These are phyloP conservation scores for Beta macrorhiza DNA, from an alignment of 179 eudicot species.

Conservation along the genomic window DNA sequence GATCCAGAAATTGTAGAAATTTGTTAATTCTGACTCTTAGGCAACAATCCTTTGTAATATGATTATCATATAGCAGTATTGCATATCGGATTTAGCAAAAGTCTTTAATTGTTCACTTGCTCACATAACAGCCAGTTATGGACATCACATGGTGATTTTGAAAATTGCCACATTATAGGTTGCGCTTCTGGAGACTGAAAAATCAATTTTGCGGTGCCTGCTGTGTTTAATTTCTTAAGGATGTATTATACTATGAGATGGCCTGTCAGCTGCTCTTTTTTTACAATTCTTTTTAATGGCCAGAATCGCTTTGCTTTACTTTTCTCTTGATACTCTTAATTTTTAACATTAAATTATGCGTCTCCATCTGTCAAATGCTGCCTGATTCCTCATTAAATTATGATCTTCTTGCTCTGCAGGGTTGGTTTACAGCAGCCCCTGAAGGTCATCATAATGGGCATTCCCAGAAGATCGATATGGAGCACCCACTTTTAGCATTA, in stretches of 20 bases:
- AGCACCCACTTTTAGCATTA: constrained; percentile 84
- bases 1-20: neutral
- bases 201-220: neutral
- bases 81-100: neutral
- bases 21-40: neutral
- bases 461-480: constrained; percentile 77
- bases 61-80: neutral
- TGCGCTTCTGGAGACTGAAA: neutral
- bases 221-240: neutral
- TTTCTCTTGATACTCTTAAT: neutral
- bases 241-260: neutral
- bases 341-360: neutral
- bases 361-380: neutral
- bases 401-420: constrained; percentile 43
- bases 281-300: neutral
- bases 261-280: neutral
- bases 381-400: neutral
- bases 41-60: neutral
- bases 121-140: neutral
- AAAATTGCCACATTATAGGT: neutral
- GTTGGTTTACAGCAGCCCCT: constrained; percentile 52
- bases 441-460: constrained; percentile 63
- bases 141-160: neutral
- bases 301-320: neutral
- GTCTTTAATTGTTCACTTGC: neutral